phyloP scores from a whole-genome alignment of 1,139 yeast genomes.

The Saccharomyces hybrid region DNA sequence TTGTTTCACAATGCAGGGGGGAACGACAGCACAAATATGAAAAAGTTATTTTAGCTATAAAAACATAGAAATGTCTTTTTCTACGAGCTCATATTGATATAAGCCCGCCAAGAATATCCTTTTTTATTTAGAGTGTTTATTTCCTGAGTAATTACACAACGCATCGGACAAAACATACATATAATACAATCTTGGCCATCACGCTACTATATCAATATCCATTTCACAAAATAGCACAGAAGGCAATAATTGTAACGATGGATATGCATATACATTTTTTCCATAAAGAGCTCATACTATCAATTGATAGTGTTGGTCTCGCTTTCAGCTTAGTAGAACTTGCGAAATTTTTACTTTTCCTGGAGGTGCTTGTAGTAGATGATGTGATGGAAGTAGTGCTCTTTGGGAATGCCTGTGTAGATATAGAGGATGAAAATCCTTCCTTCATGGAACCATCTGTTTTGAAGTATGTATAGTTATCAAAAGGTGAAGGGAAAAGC shows the following conservation, averaged over 20 bases:
- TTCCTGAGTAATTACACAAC: no score
- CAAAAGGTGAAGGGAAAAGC: slow-evolving; percentile 58
- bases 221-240: background rate
- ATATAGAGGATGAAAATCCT: slow-evolving; percentile 14
- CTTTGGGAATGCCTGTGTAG: slow-evolving; percentile 13
- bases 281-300: background rate
- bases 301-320: background rate
- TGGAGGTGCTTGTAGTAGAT: slow-evolving; percentile 1
- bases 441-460: slow-evolving; percentile 21
- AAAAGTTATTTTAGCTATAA: no score
- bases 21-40: no score
- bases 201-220: background rate
- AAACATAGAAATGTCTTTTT: no score
- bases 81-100: no score
- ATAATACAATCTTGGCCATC: no score
- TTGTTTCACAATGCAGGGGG: no score
- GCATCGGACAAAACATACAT: no score
- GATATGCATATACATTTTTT: background rate
- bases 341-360: slow-evolving; percentile 2
- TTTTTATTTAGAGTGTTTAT: no score
- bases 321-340: background rate
- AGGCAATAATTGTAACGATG: background rate
- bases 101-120: no score
- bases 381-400: slow-evolving; percentile 1
- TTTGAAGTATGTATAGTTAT: slow-evolving; percentile 29